phyloP scores from a whole-genome alignment of 2,329 filamentous ascomycete species.

The Zasmidium angulare region DNA sequence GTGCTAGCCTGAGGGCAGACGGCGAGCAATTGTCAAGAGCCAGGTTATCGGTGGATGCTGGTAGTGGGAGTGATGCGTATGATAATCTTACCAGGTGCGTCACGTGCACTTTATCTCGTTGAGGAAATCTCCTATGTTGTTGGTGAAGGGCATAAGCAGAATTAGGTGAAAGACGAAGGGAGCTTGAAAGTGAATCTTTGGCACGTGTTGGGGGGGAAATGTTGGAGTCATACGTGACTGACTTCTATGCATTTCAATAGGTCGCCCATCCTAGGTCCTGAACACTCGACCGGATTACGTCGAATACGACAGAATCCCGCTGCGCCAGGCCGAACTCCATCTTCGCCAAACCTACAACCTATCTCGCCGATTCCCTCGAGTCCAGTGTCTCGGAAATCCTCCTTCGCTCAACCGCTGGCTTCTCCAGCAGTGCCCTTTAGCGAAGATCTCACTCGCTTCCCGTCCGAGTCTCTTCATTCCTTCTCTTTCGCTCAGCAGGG shows the following conservation, averaged over 20 bases:
- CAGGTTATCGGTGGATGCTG: slow-evolving; percentile 76
- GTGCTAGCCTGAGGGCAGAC: slow-evolving; percentile 49
- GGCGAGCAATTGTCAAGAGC: slow-evolving; percentile 43
- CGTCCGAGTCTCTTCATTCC: slow-evolving; percentile 92
- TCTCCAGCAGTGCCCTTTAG: slow-evolving; percentile 71
- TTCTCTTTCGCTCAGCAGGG: slow-evolving; percentile 97
- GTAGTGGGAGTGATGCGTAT: slow-evolving; percentile 60
- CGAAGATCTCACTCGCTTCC: slow-evolving; percentile 90
- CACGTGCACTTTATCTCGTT: slow-evolving; percentile 1
- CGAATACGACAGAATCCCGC: slow-evolving; percentile 73
- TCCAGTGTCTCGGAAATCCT: slow-evolving; percentile 60
- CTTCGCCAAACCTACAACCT: slow-evolving; percentile 72
- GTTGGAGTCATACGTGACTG: not conserved
- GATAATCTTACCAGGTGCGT: slow-evolving; percentile 74
- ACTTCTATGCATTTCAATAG: slow-evolving; percentile 46
- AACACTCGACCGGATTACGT: slow-evolving; percentile 64
- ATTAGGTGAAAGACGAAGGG: not conserved
- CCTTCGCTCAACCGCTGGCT: slow-evolving; percentile 56
- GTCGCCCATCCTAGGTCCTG: slow-evolving; percentile 72
- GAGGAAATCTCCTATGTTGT: not conserved
- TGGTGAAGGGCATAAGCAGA: not conserved
- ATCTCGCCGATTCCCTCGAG: slow-evolving; percentile 64
- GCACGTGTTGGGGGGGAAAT: not conserved
- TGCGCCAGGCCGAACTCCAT: slow-evolving; percentile 62
- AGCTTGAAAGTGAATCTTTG: not conserved